Evolutionary conservation across 805 yeast species (phyloP), one percentile per base, ranked within the genome.

Genomic region (Myxozyma melibiosi): DNA sequence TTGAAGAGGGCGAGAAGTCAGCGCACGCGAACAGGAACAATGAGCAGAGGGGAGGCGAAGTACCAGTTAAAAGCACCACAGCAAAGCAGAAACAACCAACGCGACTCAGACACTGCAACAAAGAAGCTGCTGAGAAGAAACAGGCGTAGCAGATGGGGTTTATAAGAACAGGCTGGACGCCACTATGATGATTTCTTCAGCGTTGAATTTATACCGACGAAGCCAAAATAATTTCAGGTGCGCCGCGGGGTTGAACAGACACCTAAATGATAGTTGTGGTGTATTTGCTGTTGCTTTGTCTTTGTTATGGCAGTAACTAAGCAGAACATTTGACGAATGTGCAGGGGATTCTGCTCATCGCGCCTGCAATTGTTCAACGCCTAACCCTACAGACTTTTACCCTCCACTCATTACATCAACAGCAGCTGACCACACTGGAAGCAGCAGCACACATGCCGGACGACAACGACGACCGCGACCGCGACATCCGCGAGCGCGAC

Each of bases 401-500:
- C 38, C 24, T 22, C 14, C 50, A 46, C 38, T 28, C 38, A 3
- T 44, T 24, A 30, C 24, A 44, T 22, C 38, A 18, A 35, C 14
- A 16, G 37, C 45, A 30, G 49, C 41, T 22, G 34, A 14, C 7
- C 25, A 27, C 14, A 28, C 13, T 22, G 8, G 7, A 13, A 6
- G 22, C 24, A 11, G n/a, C 16, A 20, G 13, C 34, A 14, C n/a
- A 22, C 14, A 45, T 45, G 50, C 9, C 52, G 27, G 44, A 30
- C 43, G 33, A 28, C 31, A 37, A 37, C 30, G 52, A 38, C 27
- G 62, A 50, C 14, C 59, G 64, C 44, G 33, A 39, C 16, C 53
- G 58, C 28, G 75, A 72, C 41, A 22, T 55, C 3, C 43, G 44
- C 25, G 73, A 70, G 51, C 58, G 73, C 40, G 73, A 70, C 33